These are phyloP conservation scores for Amylostereum chailletii DNA, from an alignment of 1,284 basidiomycete genomes.

Conservation along the genomic window DNA sequence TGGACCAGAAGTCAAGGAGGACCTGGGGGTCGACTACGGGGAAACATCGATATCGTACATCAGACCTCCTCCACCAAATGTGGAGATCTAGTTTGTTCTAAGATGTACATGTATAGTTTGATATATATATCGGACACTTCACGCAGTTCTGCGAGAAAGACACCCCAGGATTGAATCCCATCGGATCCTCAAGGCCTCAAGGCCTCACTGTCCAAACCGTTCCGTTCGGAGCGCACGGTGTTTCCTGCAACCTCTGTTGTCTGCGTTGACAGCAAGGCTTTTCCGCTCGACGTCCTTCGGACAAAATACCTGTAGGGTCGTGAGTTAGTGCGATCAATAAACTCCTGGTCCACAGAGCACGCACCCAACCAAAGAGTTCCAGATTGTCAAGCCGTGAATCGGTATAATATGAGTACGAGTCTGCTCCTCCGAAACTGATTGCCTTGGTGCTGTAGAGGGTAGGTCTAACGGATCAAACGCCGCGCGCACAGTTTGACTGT, in stretches of 20 bases:
- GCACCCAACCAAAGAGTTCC: constrained; percentile 43
- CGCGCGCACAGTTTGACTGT: constrained; percentile 35
- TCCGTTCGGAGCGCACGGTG: too few relatives aligned
- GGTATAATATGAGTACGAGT: constrained; percentile 29
- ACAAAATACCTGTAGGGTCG: constrained; percentile 33
- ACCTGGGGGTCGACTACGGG: too few relatives aligned
- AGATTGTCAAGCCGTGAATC: constrained; percentile 45
- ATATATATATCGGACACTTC: too few relatives aligned
- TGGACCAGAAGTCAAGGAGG: too few relatives aligned
- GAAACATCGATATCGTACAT: too few relatives aligned
- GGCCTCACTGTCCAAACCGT: too few relatives aligned
- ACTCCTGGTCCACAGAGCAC: not conserved
- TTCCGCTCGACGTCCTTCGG: constrained; percentile 31
- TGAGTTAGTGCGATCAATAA: not conserved
- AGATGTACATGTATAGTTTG: too few relatives aligned
- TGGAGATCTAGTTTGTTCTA: too few relatives aligned
- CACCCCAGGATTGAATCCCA: too few relatives aligned
- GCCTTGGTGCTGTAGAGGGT: constrained; percentile 37
- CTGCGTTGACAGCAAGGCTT: constrained; percentile 18
- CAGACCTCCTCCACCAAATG: too few relatives aligned
- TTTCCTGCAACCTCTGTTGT: constrained; percentile 3
- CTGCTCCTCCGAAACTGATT: constrained; percentile 54
- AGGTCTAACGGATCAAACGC: constrained; percentile 43
- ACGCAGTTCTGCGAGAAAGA: too few relatives aligned
- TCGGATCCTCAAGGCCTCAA: too few relatives aligned